Evolutionary conservation across 2,329 filamentous ascomycete genomes (phyloP), one percentile per base, ranked within the genome.

Genomic region (Paradendryphiella salina): DNA sequence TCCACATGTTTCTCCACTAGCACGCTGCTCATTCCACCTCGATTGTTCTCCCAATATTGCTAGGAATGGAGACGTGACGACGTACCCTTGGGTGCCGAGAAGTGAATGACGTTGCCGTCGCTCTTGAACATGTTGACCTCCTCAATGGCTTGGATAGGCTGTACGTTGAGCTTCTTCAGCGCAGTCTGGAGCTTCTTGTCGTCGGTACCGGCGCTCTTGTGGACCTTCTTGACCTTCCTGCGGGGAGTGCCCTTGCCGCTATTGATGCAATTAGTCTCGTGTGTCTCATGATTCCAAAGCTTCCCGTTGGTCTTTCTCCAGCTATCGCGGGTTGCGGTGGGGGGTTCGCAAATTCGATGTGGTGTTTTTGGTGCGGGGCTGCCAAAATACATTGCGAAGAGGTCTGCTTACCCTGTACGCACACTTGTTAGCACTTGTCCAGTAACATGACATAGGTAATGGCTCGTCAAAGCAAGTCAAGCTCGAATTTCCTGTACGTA

Each of bases 61-160:
- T 48, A 11, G 10, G 13, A 26, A 14, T 8, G 14, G 36, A 21
- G 15, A 23, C 28, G 11, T 31, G 39, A 21, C 35, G 37, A 69
- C 85, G 74, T 80, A 97, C 94, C 94, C 84, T 96, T 96, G 69
- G 94, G 94, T 73, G 90, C 90, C 71, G 90, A 88, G 77, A 99
- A 99, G 85, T 99, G 94, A 74, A 99, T 97, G 78, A 99, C 94
- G 79, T 99, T 99, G 78, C 94, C 94, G 76, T 99, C 94, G 76
- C 89, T 88, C 89, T 99, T 99, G 88, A 99, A 99, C 94, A 99
- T 99, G 88, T 99, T 99, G 77, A 99, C 94, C 84, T 99, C 94
- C 86, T 99, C 94, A 72, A 99, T 99, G 65, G 89, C 90, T 83
- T 96, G 92, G 80, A 99, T 97, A 72, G 94, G 94, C 85, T 99